Conservation (phyloP, 345 rosid genomes). For the Cardamine occulta region DNA sequence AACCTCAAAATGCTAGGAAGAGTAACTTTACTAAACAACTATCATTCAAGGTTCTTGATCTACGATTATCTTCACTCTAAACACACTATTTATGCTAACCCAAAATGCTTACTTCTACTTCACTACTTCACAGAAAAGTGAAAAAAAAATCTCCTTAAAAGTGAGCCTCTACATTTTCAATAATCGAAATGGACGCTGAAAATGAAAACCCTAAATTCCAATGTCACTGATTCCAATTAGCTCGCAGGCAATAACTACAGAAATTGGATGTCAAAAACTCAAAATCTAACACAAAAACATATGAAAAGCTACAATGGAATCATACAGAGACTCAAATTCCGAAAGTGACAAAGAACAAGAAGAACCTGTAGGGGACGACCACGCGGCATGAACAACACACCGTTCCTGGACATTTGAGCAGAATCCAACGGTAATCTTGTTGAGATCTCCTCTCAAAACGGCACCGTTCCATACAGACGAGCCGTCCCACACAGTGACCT, state of each 20-base stretch:
- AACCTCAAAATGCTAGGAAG: neutral
- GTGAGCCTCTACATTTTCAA: neutral
- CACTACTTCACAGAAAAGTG: neutral
- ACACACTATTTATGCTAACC: neutral
- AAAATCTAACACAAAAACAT: neutral
- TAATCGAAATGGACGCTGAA: neutral
- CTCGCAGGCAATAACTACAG: neutral
- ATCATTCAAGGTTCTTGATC: constrained; percentile 7
- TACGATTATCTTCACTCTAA: neutral
- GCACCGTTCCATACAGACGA: constrained; percentile 94
- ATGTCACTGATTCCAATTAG: constrained; percentile 1
- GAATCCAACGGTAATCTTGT: constrained; percentile 89
- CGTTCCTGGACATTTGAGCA: constrained; percentile 96
- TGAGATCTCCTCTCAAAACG: constrained; percentile 95
- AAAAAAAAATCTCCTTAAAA: neutral
- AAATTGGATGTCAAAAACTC: neutral
- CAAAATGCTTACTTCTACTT: neutral
- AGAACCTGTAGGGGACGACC: constrained; percentile 98
- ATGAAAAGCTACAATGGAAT: neutral
- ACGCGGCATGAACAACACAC: constrained; percentile 93
- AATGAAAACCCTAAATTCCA: constrained; percentile 20
- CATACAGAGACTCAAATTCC: neutral
- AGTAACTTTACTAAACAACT: neutral
- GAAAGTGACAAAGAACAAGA: constrained; percentile 1
- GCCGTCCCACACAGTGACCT: constrained; percentile 83